Evolutionary conservation across 208 protist genomes (phyloP).

Genomic region (Crithidia fasciculata): DNA sequence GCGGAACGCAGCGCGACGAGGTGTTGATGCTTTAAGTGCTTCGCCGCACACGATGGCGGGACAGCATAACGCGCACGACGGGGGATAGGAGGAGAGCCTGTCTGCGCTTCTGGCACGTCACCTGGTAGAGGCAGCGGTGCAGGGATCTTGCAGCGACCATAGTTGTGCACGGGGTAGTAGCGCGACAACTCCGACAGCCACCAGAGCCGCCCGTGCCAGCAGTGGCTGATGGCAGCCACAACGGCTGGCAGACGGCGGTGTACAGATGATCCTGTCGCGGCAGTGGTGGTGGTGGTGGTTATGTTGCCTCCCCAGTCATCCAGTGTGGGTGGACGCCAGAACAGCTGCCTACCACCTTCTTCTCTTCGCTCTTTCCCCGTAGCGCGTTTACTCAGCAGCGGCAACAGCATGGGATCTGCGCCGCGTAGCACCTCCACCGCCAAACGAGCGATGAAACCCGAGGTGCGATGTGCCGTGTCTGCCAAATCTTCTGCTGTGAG

Average conservation of each 20-base stretch:
- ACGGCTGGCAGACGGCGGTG: slow-evolving; percentile 15
- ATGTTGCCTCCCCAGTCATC: background rate
- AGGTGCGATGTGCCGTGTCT: background rate
- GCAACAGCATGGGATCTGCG: slow-evolving; percentile 23
- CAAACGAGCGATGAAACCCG: slow-evolving; percentile 9
- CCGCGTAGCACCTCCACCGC: slow-evolving; percentile 19
- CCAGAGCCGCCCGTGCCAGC: slow-evolving; percentile 25
- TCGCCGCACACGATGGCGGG: background rate
- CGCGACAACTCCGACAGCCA: slow-evolving; percentile 32
- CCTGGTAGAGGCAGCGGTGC: slow-evolving; percentile 14
- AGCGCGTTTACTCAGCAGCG: background rate
- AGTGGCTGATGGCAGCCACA: slow-evolving; percentile 32
- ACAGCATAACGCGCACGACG: slow-evolving; percentile 10
- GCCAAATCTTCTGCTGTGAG: background rate
- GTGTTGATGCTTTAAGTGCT: background rate
- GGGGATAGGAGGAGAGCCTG: slow-evolving; percentile 6
- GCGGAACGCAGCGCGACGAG: background rate
- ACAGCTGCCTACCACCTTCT: no score
- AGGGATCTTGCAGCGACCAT: slow-evolving; percentile 34
- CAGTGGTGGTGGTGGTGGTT: no score
- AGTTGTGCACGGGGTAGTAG: slow-evolving; percentile 56
- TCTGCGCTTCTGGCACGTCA: background rate
- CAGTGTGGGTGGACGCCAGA: slow-evolving; percentile 10
- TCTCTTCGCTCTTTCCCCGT: background rate
- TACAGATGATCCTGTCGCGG: background rate